Evolutionary conservation across 1,284 basidiomycete genomes (phyloP).

Genomic region (Anthracocystis panici-leucophaei): DNA sequence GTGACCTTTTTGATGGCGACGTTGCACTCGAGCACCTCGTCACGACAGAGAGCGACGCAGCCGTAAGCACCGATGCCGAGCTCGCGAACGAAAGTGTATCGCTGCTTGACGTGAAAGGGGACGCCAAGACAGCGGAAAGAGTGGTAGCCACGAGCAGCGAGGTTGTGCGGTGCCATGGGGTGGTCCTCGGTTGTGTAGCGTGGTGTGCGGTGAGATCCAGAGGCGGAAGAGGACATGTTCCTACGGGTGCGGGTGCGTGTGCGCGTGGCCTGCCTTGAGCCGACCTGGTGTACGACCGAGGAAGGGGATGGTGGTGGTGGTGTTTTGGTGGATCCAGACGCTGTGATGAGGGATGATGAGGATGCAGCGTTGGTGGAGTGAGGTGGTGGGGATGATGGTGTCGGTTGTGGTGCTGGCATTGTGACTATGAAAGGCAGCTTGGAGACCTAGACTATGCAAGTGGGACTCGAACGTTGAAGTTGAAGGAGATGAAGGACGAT

Average conservation of each 20-base stretch:
- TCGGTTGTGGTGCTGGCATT: conserved; percentile 43
- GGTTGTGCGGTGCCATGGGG: conserved; percentile 63
- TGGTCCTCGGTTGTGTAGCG: conserved; percentile 62
- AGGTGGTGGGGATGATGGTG: conserved; percentile 26
- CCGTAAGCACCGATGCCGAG: conserved; percentile 69
- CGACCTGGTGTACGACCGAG: conserved; percentile 49
- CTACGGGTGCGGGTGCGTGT: conserved; percentile 56
- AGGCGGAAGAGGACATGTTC: conserved; percentile 46
- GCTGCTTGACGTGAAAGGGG: conserved; percentile 66
- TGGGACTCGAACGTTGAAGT: background rate
- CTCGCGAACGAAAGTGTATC: conserved; percentile 66
- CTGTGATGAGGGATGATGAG: background rate
- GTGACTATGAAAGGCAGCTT: conserved; percentile 4
- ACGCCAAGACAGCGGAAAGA: conserved; percentile 65
- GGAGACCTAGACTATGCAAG: conserved; percentile 10
- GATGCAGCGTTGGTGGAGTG: conserved; percentile 5
- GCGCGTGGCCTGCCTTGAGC: conserved; percentile 51
- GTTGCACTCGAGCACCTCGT: conserved; percentile 60
- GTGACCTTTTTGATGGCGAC: conserved; percentile 69
- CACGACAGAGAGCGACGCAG: conserved; percentile 65
- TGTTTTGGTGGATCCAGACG: conserved; percentile 29
- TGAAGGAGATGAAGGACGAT: background rate
- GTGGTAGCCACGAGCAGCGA: conserved; percentile 64
- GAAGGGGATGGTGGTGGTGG: conserved; percentile 32
- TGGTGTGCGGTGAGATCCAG: conserved; percentile 35